phyloP scores from a whole-genome alignment of 495 filamentous ascomycete species.

The Daldinia vernicosa region DNA sequence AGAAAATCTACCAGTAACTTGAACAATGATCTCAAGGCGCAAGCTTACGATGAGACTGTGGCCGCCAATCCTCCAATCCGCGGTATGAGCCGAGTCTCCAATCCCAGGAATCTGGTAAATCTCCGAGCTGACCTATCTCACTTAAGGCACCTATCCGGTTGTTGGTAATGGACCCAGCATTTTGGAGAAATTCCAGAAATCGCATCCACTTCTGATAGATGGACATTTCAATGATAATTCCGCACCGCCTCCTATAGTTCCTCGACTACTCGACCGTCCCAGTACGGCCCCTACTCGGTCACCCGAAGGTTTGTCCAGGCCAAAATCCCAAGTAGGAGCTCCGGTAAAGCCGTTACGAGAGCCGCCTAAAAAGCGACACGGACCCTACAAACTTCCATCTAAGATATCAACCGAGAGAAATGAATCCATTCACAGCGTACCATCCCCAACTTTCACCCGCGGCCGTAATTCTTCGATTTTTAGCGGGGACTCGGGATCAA shows the following conservation, averaged over 20 bases:
- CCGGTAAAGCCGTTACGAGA: constrained; percentile 19
- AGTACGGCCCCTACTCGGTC: constrained; percentile 50
- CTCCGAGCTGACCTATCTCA: constrained; percentile 36
- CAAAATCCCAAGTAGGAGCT: constrained; percentile 25
- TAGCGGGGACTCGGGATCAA: constrained; percentile 33
- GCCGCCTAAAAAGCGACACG: constrained; percentile 36
- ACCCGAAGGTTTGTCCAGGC: constrained; percentile 18
- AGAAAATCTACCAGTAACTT: constrained; percentile 44
- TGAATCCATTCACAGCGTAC: constrained; percentile 18
- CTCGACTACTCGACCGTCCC: constrained; percentile 48
- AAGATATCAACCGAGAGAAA: constrained; percentile 22
- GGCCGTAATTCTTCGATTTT: constrained; percentile 42
- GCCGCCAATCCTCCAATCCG: constrained; percentile 44
- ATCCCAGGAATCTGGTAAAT: constrained; percentile 40
- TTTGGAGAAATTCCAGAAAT: constrained; percentile 44
- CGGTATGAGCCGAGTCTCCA: constrained; percentile 45
- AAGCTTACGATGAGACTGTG: constrained; percentile 44
- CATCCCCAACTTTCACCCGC: constrained; percentile 13
- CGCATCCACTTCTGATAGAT: constrained; percentile 42
- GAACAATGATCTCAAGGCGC: constrained; percentile 40
- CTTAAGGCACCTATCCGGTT: constrained; percentile 48
- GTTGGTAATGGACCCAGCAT: constrained; percentile 44
- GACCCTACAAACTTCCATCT: constrained; percentile 38
- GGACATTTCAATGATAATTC: constrained; percentile 39
- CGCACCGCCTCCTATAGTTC: constrained; percentile 45